A percentile compares a stretch with the other conserved stretches of the same genome.
Conservation (phyloP, 768 basidiomycete species). For the Lactifluus volemus region DNA sequence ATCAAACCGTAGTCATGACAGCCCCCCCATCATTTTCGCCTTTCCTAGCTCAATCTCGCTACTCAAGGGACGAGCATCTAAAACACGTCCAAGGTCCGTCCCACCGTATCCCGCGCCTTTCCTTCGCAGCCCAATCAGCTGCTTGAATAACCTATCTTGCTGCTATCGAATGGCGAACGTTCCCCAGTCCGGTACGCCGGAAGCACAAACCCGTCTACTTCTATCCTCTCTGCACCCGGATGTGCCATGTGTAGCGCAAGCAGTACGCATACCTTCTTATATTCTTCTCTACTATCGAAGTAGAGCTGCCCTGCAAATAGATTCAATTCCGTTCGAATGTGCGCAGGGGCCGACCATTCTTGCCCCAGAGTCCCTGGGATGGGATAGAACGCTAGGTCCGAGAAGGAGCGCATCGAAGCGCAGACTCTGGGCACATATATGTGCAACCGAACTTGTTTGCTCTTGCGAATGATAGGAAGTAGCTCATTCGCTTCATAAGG, state of each 20-base stretch:
- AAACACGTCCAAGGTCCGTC: constrained; percentile 6
- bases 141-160: not conserved
- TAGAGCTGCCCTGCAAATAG: constrained; percentile 15
- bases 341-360: not conserved
- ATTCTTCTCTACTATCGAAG: constrained; percentile 11
- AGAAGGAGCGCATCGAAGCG: not conserved
- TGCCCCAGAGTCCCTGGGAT: not conserved
- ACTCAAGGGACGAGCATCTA: no score
- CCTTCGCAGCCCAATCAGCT: not conserved
- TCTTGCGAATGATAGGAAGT: constrained; percentile 12
- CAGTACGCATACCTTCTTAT: constrained; percentile 5
- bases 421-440: constrained; percentile 9
- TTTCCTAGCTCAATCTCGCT: no score
- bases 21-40: no score
- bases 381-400: not conserved
- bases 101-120: constrained; percentile 4
- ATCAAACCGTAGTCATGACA: no score
- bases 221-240: not conserved
- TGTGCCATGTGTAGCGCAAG: not conserved
- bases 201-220: constrained; percentile 2
- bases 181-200: not conserved
- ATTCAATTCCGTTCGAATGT: not conserved
- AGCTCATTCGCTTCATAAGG: no score
- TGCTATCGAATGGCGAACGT: not conserved
- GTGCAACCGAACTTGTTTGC: constrained; percentile 8